Conservation (phyloP, 2,329 filamentous ascomycete genomes). For the Diaporthe destruens region DNA sequence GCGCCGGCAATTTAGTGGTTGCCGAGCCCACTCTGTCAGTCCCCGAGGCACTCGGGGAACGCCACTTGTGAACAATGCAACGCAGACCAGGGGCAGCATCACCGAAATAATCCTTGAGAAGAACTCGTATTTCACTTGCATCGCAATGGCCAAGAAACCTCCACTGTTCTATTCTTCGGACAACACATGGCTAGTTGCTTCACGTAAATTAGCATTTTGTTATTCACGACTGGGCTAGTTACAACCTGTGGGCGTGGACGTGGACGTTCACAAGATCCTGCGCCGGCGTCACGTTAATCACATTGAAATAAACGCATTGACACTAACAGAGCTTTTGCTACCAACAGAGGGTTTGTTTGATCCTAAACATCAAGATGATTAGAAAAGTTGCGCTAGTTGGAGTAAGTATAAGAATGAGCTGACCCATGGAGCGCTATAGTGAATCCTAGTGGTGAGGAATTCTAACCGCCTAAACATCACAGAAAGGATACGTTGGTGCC, state of each 20-base stretch:
- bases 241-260: too few relatives aligned
- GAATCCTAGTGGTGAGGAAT: not conserved
- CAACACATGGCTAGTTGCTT: not conserved
- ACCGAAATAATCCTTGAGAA: not conserved
- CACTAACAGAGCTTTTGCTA: not conserved
- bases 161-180: too few relatives aligned
- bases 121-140: not conserved
- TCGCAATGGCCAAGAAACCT: not conserved
- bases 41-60: constrained; percentile 17
- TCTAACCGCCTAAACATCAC: not conserved
- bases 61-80: not conserved
- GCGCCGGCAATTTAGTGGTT: constrained; percentile 6
- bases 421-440: not conserved
- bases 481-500: constrained; percentile 13
- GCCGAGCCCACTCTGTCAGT: not conserved
- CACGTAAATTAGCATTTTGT: not conserved
- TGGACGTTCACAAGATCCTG: not conserved
- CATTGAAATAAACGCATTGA: not conserved
- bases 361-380: not conserved
- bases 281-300: not conserved
- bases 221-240: not conserved
- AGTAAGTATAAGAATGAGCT: not conserved
- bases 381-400: constrained; percentile 7
- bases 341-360: not conserved
- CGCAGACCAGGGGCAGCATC: not conserved